Evolutionary conservation across 192 early-diverging fungal genomes (phyloP), one percentile per base, ranked within the genome.

Genomic region (Rhizophagus sp.): DNA sequence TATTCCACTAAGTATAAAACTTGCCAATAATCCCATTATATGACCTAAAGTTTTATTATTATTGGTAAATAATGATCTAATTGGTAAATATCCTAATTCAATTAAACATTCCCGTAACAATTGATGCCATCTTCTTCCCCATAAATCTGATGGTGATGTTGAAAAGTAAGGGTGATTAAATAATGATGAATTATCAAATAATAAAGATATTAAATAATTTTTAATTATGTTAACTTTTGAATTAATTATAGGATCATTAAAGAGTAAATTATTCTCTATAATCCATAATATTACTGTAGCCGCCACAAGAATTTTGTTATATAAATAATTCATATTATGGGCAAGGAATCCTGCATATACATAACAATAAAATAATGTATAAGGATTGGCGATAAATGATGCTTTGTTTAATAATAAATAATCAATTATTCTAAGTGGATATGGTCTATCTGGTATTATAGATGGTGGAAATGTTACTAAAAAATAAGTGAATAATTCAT

Each of bases 301-400:
- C 13, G 25, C 8, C 19, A 47, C 1, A 24, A 72, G 44, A 49
- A 72, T 15, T 49, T 24, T 24, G 12, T 72, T 36, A 22, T 49
- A 72, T 24, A n/a, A 11, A 22, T 24, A 72, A 47, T 39, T 24
- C 70, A 72, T 72, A 25, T 39, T 47, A 24, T 36, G 4, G 25
- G 4, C 27, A 39, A 72, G 70, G 11, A 49, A 24, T 39, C 27
- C 36, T 10, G 30, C 36, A 49, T 72, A 72, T 5, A 33, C 3
- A 22, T 72, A 72, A 39, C 70, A 72, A 72, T 72, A 72, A 24
- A 72, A 49, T 72, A 72, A 41, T 39, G 36, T 49, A 19, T 33
- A 25, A 24, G 44, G 36, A 19, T 41, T 36, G 12, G 24, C 25
- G 7, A 72, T 47, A 9, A 25, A 36, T 47, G 34, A 22, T 41